Percentiles rank a stretch among this genome's conserved stretches.
Evolutionary conservation across 805 yeast species (phyloP).

Genomic region (Metschnikowia cerradonensis): DNA sequence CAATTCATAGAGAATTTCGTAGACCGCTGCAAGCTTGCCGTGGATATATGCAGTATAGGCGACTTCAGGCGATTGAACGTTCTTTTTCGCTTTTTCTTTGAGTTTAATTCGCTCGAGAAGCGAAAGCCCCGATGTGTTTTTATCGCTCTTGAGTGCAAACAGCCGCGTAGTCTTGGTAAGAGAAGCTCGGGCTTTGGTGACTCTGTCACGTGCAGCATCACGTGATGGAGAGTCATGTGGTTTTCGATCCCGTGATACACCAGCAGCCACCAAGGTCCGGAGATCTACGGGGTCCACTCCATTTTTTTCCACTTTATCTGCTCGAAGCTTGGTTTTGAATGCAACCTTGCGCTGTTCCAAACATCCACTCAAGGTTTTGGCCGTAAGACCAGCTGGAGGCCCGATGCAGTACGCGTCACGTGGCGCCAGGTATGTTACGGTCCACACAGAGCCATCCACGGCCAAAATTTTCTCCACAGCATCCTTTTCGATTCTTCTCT

Average conservation of each 20-base stretch:
- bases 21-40: constrained; percentile 29
- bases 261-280: too few relatives aligned
- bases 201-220: constrained; percentile 8
- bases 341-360: constrained; percentile 18
- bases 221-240: constrained; percentile 5
- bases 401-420: constrained; percentile 13
- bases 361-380: constrained; percentile 12
- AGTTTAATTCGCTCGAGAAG: constrained; percentile 37
- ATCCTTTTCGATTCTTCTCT: constrained; percentile 9
- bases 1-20: constrained; percentile 33
- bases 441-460: constrained; percentile 8
- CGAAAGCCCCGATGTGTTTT: constrained; percentile 22
- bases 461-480: constrained; percentile 11
- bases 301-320: too few relatives aligned
- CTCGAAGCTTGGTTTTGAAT: constrained; percentile 10
- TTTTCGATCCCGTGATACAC: neutral
- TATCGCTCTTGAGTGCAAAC: constrained; percentile 32
- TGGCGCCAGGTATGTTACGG: constrained; percentile 9
- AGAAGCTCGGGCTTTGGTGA: constrained; percentile 9
- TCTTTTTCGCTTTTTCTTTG: constrained; percentile 27
- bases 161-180: constrained; percentile 34
- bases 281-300: too few relatives aligned
- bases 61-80: constrained; percentile 17
- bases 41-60: constrained; percentile 21
- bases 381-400: constrained; percentile 10